Conservation (phyloP, 2,329 filamentous ascomycete species). For the Lizonia empirigonia region DNA sequence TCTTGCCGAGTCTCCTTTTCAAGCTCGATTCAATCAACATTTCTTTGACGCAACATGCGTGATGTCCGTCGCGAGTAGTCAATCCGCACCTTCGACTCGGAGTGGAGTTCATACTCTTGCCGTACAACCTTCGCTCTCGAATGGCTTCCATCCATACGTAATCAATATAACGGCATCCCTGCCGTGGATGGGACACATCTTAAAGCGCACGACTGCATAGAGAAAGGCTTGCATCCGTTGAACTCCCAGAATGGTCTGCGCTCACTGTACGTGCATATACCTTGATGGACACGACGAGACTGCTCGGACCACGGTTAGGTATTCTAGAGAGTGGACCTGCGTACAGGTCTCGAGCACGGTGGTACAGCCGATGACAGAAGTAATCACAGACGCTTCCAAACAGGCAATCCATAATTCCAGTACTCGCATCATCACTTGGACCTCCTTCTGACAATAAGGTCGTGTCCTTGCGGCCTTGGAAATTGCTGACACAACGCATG, state of each 20-base stretch:
- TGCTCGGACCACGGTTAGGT: slow-evolving; percentile 24
- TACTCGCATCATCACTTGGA: no score
- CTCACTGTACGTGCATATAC: slow-evolving; percentile 20
- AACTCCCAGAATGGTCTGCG: slow-evolving; percentile 20
- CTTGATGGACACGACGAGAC: slow-evolving; percentile 21
- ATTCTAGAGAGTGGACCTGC: slow-evolving; percentile 19
- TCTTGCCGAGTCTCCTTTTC: not conserved
- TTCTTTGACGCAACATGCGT: slow-evolving; percentile 51
- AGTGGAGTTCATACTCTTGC: slow-evolving; percentile 42
- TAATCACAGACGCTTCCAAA: not conserved
- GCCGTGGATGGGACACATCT: slow-evolving; percentile 51
- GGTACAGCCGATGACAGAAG: not conserved
- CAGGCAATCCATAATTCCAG: no score
- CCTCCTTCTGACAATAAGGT: no score
- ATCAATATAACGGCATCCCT: slow-evolving; percentile 47
- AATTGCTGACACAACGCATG: no score
- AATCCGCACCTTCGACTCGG: slow-evolving; percentile 48
- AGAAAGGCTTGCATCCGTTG: slow-evolving; percentile 19
- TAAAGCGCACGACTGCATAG: slow-evolving; percentile 45
- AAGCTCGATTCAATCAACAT: not conserved
- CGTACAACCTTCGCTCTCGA: slow-evolving; percentile 48
- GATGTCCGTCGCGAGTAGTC: slow-evolving; percentile 47
- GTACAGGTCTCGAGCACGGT: slow-evolving; percentile 17
- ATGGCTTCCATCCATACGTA: slow-evolving; percentile 50
- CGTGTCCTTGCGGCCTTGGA: no score